Percentiles rank a stretch among this genome's conserved stretches.
phyloP scores from a whole-genome alignment of 2,329 filamentous ascomycete species.

The Hymenoscyphus repandus region DNA sequence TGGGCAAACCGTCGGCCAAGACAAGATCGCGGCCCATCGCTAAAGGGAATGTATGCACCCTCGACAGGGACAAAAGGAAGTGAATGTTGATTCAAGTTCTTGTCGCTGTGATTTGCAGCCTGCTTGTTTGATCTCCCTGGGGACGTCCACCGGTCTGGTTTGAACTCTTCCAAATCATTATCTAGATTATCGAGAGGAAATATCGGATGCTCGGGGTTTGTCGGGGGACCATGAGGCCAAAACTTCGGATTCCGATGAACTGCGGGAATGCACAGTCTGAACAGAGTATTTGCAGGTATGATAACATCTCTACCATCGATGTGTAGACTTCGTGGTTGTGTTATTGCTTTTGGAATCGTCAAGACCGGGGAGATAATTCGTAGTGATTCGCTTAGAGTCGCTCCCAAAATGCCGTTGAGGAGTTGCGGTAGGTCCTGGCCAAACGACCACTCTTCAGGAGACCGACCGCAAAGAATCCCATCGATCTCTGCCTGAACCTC shows the following conservation, averaged over 20 bases:
- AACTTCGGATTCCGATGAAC: conserved; percentile 65
- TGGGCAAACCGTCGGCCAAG: conserved; percentile 30
- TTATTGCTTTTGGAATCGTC: conserved; percentile 61
- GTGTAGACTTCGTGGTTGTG: conserved; percentile 46
- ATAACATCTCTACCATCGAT: conserved; percentile 52
- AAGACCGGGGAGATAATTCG: conserved; percentile 66
- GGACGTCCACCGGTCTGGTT: conserved; percentile 66
- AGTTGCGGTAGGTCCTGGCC: conserved; percentile 59
- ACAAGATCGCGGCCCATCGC: conserved; percentile 47
- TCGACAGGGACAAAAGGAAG: conserved; percentile 45
- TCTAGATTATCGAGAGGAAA: conserved; percentile 14
- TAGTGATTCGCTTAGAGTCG: conserved; percentile 71
- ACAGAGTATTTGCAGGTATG: conserved; percentile 49
- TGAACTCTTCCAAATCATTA: conserved; percentile 61
- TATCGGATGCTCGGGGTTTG: conserved; percentile 31
- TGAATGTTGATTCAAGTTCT: too few species aligned
- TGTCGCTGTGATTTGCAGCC: too few species aligned
- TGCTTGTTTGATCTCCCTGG: too few species aligned
- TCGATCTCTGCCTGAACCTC: conserved; percentile 65
- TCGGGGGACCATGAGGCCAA: conserved; percentile 50
- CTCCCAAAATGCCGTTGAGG: conserved; percentile 63
- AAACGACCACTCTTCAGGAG: conserved; percentile 62
- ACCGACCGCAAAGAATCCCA: conserved; percentile 51
- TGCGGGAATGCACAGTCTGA: conserved; percentile 53
- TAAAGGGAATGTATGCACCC: conserved; percentile 53